Evolutionary conservation across 371 early-diverging fungal species (phyloP), one percentile per base, ranked within the genome.

Genomic region (Blastocladiella emersonii): DNA sequence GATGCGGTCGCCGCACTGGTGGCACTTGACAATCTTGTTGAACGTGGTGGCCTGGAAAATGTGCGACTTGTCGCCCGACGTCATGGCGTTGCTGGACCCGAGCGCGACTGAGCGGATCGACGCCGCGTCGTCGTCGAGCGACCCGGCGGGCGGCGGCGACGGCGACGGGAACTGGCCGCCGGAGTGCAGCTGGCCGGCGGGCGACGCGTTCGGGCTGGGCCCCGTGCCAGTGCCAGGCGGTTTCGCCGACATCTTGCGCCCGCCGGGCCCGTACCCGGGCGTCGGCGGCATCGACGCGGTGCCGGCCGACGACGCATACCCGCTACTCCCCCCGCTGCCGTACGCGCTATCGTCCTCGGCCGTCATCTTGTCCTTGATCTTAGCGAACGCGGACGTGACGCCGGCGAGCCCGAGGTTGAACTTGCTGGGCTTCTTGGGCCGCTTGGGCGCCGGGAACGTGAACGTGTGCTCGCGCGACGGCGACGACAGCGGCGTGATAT

Each of bases 1-100:
- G 56, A 93, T 78, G 62, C 89, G 88, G 48, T 93, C 93, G 32
- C 77, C 75, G 64, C 95, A 94, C 41, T 74, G 76, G 61, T 90
- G 91, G 65, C 95, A 92, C 32, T 85, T 85, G 34, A 80, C 71
- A 6, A 90, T 85, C 35, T 83, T 75, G 37, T 86, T 45, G 62
- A 82, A 88, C 13, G 82, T 70, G 41, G 83, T 79, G 13, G 75
- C 73, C 37, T 76, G 72, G 64, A 90, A 86, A 1, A 71, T 65
- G 66, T 90, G 91, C 32, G 59, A 59, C 37, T 59, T 59, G 59
- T 59, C 59, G 37, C 53, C 53, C 30, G 30, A 8, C 41, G 19
- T 13, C 41, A 1, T 10, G 41, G 19, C 41, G 19, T 13, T 21
- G 19, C 19, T 21, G 19, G 41, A 21, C 41, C 19, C 41, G 25